Conservation (phyloP, 2,329 filamentous ascomycete species). For the Teratosphaeria nubilosa region DNA sequence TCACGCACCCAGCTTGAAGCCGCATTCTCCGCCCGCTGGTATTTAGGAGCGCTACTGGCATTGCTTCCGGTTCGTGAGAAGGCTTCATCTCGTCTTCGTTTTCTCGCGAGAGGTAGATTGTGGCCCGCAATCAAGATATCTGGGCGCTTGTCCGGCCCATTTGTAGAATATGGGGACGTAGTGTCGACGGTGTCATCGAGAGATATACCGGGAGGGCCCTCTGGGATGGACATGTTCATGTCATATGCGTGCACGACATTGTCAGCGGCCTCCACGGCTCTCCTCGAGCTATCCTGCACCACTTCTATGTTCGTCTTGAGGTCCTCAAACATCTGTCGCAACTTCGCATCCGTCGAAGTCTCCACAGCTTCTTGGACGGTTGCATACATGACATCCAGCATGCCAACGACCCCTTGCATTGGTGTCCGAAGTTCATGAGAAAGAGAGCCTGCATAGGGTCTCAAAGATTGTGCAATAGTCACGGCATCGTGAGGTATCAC, state of each 20-base stretch:
- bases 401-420: constrained; percentile 67
- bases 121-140: constrained; percentile 35
- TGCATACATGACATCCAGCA: constrained; percentile 67
- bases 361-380: constrained; percentile 58
- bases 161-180: constrained; percentile 13
- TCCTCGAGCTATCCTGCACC: constrained; percentile 61
- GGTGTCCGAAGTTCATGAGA: constrained; percentile 64
- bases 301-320: constrained; percentile 61
- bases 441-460: constrained; percentile 61
- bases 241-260: constrained; percentile 69
- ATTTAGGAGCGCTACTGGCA: constrained; percentile 16
- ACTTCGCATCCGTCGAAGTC: constrained; percentile 39
- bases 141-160: constrained; percentile 26
- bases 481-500: constrained; percentile 47
- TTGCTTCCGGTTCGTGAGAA: constrained; percentile 15
- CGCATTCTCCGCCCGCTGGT: constrained; percentile 11
- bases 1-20: constrained; percentile 9
- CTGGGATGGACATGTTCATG: constrained; percentile 64
- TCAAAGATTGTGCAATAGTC: constrained; percentile 53
- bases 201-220: constrained; percentile 36
- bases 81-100: constrained; percentile 33
- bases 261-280: constrained; percentile 63
- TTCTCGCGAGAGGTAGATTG: constrained; percentile 31
- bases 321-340: constrained; percentile 48
- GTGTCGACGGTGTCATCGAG: constrained; percentile 18